Evolutionary conservation across 73 alveolate species (phyloP).

Genomic region (Stentor coeruleus): DNA sequence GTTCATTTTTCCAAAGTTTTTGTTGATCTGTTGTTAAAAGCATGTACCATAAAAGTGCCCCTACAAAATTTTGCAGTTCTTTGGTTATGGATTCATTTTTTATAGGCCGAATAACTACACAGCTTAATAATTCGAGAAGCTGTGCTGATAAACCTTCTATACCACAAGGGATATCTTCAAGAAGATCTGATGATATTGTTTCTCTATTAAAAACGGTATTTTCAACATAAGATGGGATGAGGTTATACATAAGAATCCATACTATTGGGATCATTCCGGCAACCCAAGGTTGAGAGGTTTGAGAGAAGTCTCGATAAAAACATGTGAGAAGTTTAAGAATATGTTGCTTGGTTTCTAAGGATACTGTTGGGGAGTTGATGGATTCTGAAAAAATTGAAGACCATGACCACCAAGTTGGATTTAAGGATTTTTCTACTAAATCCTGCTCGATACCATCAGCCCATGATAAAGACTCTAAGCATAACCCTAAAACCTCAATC

Average conservation of each 20-base stretch:
- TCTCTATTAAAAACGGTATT: constrained; percentile 36
- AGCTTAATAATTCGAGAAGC: constrained; percentile 49
- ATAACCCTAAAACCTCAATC: constrained; percentile 40
- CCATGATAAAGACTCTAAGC: constrained; percentile 57
- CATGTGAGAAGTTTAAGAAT: constrained; percentile 53
- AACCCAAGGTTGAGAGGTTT: constrained; percentile 40
- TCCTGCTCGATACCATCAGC: constrained; percentile 66
- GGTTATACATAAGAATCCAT: constrained; percentile 50
- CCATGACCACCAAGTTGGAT: constrained; percentile 55
- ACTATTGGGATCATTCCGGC: constrained; percentile 40
- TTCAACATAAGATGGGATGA: constrained; percentile 50
- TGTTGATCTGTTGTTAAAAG: constrained; percentile 39
- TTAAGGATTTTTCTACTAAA: constrained; percentile 40
- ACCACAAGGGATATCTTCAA: constrained; percentile 46
- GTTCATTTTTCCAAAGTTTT: constrained; percentile 36
- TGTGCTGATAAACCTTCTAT: constrained; percentile 55
- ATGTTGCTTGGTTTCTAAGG: constrained; percentile 42
- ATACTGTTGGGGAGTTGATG: constrained; percentile 36
- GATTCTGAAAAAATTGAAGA: constrained; percentile 43
- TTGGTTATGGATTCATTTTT: constrained; percentile 32
- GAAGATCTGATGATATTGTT: background rate
- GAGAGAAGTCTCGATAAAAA: constrained; percentile 56
- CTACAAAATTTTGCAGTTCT: constrained; percentile 44
- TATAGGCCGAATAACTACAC: constrained; percentile 42
- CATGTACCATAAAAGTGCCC: constrained; percentile 49